A percentile compares a stretch with the other conserved stretches of the same genome.
phyloP scores from a whole-genome alignment of 164 flowering plant genomes.

The Annona cherimola region DNA sequence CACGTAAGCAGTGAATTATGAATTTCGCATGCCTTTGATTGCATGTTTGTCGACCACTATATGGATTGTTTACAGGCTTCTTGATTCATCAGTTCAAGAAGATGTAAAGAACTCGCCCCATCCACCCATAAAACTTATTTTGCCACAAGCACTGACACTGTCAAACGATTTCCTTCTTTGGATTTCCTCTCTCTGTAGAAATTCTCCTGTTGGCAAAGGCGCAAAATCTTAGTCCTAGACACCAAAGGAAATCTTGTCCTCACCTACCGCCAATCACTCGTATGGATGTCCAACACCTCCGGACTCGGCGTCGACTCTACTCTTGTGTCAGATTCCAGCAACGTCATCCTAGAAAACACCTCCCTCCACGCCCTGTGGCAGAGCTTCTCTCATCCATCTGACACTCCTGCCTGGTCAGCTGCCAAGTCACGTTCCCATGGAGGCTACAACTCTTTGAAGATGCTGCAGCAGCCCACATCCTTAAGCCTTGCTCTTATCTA shows the following conservation, averaged over 20 bases:
- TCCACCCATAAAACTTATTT: neutral
- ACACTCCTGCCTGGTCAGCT: slow-evolving; percentile 78
- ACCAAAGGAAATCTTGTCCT: slow-evolving; percentile 68
- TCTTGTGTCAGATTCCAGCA: slow-evolving; percentile 66
- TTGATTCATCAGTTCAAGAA: neutral
- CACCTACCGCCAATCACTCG: slow-evolving; percentile 26
- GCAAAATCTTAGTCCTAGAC: slow-evolving; percentile 63
- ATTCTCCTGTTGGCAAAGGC: slow-evolving; percentile 55
- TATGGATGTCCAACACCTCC: slow-evolving; percentile 81
- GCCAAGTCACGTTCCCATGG: slow-evolving; percentile 32
- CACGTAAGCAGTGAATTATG: too few relatives aligned
- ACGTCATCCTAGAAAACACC: slow-evolving; percentile 45
- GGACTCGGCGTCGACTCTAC: slow-evolving; percentile 39
- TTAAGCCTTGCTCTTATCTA: slow-evolving; percentile 65
- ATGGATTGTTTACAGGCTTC: too few relatives aligned
- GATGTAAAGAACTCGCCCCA: neutral
- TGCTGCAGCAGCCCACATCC: slow-evolving; percentile 81
- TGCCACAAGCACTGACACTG: neutral
- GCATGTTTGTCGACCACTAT: too few relatives aligned
- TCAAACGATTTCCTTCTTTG: slow-evolving; percentile 16
- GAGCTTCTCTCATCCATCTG: slow-evolving; percentile 78
- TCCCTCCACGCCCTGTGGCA: slow-evolving; percentile 42
- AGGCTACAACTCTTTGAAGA: slow-evolving; percentile 56
- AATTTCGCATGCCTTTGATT: too few relatives aligned
- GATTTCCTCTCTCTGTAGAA: slow-evolving; percentile 55